Conservation (phyloP, 208 protist species). For the Acanthamoeba royreba region DNA sequence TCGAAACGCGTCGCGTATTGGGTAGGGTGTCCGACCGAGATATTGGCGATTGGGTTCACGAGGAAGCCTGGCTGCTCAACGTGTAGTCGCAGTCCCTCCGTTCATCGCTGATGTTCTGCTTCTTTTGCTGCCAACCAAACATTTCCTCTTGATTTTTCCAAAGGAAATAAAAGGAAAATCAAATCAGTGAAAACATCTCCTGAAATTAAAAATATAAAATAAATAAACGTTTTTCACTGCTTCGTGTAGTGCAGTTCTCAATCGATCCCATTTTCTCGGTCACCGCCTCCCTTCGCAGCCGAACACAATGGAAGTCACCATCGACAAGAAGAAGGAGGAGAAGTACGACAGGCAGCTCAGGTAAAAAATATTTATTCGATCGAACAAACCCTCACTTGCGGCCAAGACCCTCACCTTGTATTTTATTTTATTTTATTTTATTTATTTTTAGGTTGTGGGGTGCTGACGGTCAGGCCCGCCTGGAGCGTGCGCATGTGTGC, state of each 20-base stretch:
- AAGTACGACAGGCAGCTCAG: conserved; percentile 92
- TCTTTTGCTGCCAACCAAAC: not conserved
- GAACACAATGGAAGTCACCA: not conserved
- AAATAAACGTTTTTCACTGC: too few relatives aligned
- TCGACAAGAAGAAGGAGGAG: conserved; percentile 55
- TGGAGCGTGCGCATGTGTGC: conserved; percentile 86
- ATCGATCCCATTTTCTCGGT: too few relatives aligned
- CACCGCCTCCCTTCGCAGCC: too few relatives aligned
- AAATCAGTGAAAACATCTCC: not conserved
- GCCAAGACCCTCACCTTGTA: not conserved
- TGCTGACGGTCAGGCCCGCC: conserved; percentile 85
- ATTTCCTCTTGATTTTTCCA: too few relatives aligned
- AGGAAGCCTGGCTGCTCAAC: not conserved
- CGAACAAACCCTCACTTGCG: not conserved
- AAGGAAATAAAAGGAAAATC: not conserved
- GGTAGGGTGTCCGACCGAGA: not conserved
- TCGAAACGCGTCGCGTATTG: not conserved
- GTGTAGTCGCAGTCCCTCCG: too few relatives aligned
- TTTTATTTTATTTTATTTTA: not conserved
- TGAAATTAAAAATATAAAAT: too few relatives aligned
- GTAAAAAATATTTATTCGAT: not conserved
- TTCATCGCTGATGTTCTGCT: too few relatives aligned
- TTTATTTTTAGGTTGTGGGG: conserved; percentile 86
- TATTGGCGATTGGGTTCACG: not conserved
- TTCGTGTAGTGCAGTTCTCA: too few relatives aligned